phyloP scores from a whole-genome alignment of 768 basidiomycete genomes.

The Chalciporus piperatus region DNA sequence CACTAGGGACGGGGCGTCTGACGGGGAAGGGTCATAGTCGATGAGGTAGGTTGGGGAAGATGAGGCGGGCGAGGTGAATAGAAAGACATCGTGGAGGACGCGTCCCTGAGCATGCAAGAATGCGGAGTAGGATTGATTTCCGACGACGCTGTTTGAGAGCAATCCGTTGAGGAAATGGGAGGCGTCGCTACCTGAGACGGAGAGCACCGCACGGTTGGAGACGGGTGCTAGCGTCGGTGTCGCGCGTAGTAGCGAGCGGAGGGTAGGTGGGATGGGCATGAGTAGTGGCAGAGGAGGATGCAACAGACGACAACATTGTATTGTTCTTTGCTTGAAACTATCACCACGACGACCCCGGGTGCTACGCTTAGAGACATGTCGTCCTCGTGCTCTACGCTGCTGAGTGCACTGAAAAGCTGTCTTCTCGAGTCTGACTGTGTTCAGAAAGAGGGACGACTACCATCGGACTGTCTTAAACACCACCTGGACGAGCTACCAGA shows the following conservation, averaged over 20 bases:
- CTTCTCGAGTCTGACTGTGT: constrained; percentile 87
- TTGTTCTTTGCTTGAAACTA: not conserved
- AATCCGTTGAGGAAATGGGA: constrained; percentile 81
- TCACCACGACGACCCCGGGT: no score
- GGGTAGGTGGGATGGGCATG: constrained; percentile 35
- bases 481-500: constrained; percentile 77
- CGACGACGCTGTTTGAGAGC: constrained; percentile 50
- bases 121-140: constrained; percentile 60
- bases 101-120: constrained; percentile 87
- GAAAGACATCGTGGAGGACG: constrained; percentile 84
- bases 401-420: constrained; percentile 80
- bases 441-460: constrained; percentile 69
- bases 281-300: constrained; percentile 7
- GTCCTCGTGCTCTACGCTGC: constrained; percentile 74
- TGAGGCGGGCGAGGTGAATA: constrained; percentile 58
- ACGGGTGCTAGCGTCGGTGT: constrained; percentile 60
- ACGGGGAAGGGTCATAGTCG: constrained; percentile 64
- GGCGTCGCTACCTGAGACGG: constrained; percentile 78
- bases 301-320: constrained; percentile 11
- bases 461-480: constrained; percentile 79
- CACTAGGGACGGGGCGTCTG: constrained; percentile 59
- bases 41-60: constrained; percentile 58
- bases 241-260: constrained; percentile 44
- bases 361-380: constrained; percentile 59
- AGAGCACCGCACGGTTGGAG: constrained; percentile 63